Evolutionary conservation across 495 filamentous ascomycete species (phyloP).

Genomic region (Podospora pseudopauciseta): DNA sequence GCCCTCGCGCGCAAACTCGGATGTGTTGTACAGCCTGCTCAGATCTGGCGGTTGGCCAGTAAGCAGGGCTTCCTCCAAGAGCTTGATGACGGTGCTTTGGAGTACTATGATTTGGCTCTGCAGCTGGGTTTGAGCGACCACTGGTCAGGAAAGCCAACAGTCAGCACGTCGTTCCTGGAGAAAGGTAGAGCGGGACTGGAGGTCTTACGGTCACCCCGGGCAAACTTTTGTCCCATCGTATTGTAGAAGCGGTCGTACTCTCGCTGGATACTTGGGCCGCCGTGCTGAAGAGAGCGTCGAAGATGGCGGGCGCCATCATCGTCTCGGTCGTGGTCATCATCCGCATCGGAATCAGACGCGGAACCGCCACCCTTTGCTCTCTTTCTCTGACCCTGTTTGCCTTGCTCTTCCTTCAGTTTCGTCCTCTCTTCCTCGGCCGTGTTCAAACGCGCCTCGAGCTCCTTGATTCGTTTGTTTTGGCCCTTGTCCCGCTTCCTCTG

Average conservation of each 20-base stretch:
- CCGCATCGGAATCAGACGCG: neutral
- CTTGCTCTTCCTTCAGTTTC: neutral
- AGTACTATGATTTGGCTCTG: conserved; percentile 38
- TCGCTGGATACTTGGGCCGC: conserved; percentile 27
- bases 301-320: conserved; percentile 19
- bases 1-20: conserved; percentile 37
- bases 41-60: conserved; percentile 28
- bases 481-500: conserved; percentile 31
- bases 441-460: conserved; percentile 36
- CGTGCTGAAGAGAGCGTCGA: conserved; percentile 27
- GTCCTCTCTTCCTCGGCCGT: conserved; percentile 20
- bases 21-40: conserved; percentile 31
- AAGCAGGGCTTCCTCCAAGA: conserved; percentile 32
- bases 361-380: neutral
- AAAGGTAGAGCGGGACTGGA: neutral
- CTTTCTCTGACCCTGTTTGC: conserved; percentile 1
- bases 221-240: conserved; percentile 31
- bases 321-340: conserved; percentile 12
- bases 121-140: conserved; percentile 36
- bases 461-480: conserved; percentile 34
- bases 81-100: conserved; percentile 31
- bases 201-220: conserved; percentile 34
- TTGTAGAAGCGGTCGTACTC: conserved; percentile 32
- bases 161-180: neutral
- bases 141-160: neutral